Base-by-base conservation (phyloP, 2,329 filamentous ascomycete species). In the Ramichloridium luteum region DNA sequence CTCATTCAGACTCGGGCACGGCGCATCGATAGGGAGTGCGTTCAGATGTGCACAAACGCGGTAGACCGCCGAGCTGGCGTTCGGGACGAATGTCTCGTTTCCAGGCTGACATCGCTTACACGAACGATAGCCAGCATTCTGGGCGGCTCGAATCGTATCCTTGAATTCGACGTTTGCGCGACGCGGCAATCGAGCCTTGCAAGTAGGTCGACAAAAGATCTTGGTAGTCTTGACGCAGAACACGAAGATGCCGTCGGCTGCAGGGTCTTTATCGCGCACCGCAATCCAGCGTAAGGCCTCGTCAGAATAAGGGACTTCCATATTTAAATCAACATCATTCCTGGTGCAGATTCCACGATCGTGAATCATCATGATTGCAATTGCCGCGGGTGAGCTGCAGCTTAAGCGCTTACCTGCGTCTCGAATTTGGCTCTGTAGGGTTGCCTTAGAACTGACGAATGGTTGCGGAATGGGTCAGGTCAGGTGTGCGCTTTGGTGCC, bases 121-220 rank as follows among this genome's bases (percentile, higher is more conserved):
- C 0, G 72, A 55, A 14, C 71, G 59, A 45, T 64, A 76, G 2
- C 71, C 49, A 11, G 59, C 61, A 8, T 51, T 47, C 41, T 62
- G 59, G 2, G 74, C 74, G 16, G 65, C 57, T 1, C 47, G 37
- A 0, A 59, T 46, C 0, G 55, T 60, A 11, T 61, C 48, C 51
- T 64, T 73, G 52, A 75, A 78, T 17, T 57, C 53, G 17, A 81
- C 59, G 13, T 69, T 67, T 8, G 70, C 62, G n/a, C 69, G 60
- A 2, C 64, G 59, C 2, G 69, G 65, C 10, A 81, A 63, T n/a
- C 72, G 66, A 3, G 68, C 64, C 11, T 67, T 65, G 48, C 74
- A 78, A 13, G 64, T 70, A 1, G 73, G 72, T 2, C 72, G 64
- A 49, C 74, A 77, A 53, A 72, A 77, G 30, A 72, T 69, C 27